phyloP scores from a whole-genome alignment of 768 basidiomycete species.

The Collybia nuda region DNA sequence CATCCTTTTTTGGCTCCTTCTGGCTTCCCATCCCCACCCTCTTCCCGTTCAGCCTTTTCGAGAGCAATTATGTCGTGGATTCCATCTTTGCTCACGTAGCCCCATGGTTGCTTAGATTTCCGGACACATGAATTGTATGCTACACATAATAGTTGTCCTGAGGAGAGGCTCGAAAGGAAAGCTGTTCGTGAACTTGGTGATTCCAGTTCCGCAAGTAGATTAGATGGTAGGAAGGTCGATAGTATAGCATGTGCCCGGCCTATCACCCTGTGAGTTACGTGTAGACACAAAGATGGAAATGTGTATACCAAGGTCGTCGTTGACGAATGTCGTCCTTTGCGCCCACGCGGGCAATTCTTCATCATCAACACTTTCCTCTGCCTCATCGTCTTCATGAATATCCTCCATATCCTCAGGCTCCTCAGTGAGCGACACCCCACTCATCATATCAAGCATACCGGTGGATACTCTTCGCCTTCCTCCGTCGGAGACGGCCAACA shows the following conservation, averaged over 20 bases:
- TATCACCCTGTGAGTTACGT: conserved; percentile 23
- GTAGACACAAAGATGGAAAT: conserved; percentile 1
- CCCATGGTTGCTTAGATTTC: conserved; percentile 83
- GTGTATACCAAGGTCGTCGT: conserved; percentile 56
- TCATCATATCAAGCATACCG: conserved; percentile 56
- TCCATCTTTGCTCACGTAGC: conserved; percentile 73
- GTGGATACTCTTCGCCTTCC: conserved; percentile 59
- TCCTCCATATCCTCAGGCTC: conserved; percentile 60
- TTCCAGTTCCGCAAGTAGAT: conserved; percentile 41
- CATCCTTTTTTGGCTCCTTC: conserved; percentile 58
- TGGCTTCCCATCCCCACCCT: conserved; percentile 28
- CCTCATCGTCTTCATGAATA: conserved; percentile 44
- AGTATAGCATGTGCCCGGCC: conserved; percentile 69
- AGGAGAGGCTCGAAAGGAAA: conserved; percentile 60
- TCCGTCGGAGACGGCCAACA: conserved; percentile 17
- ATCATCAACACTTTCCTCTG: conserved; percentile 55
- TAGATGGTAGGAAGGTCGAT: conserved; percentile 54
- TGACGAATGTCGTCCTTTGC: conserved; percentile 49
- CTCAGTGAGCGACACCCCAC: conserved; percentile 42
- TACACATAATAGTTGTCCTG: conserved; percentile 77
- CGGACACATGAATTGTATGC: conserved; percentile 84
- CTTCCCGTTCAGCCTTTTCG: conserved; percentile 45
- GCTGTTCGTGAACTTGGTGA: conserved; percentile 32
- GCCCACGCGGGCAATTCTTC: conserved; percentile 82
- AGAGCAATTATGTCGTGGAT: conserved; percentile 79